A percentile compares a stretch with the other conserved stretches of the same genome.
These are phyloP conservation scores for Neurospora sublineolata DNA, from an alignment of 495 filamentous ascomycete species.

Conservation along the genomic window DNA sequence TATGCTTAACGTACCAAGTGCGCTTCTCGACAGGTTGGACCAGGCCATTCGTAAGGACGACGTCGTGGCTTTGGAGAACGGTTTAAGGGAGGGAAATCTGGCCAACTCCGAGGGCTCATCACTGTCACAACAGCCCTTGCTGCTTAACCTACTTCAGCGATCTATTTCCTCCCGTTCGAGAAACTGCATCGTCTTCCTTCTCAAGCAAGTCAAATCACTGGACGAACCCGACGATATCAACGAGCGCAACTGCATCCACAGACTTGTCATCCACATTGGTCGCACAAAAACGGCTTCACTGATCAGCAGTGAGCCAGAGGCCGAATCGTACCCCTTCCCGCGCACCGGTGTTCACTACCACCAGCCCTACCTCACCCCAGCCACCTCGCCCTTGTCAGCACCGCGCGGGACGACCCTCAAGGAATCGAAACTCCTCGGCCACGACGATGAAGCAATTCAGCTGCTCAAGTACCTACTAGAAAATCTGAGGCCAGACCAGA, in stretches of 20 bases:
- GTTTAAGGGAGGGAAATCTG: constrained; percentile 47
- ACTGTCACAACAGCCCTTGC: constrained; percentile 37
- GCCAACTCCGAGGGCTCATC: constrained; percentile 39
- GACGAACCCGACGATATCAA: constrained; percentile 89
- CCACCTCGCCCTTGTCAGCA: constrained; percentile 49
- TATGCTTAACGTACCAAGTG: constrained; percentile 55
- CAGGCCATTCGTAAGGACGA: constrained; percentile 69
- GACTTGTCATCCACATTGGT: constrained; percentile 81
- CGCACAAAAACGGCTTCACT: constrained; percentile 55
- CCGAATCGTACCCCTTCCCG: constrained; percentile 31
- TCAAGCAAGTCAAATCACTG: constrained; percentile 54
- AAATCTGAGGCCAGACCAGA: constrained; percentile 55
- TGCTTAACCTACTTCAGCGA: constrained; percentile 73
- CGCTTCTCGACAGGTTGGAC: constrained; percentile 61
- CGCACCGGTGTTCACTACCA: constrained; percentile 52
- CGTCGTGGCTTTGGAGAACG: constrained; percentile 42
- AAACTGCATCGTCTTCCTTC: constrained; percentile 53
- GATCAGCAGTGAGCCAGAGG: constrained; percentile 33
- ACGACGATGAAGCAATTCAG: constrained; percentile 62
- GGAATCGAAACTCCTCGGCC: constrained; percentile 47
- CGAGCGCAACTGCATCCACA: constrained; percentile 83
- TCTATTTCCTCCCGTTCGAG: constrained; percentile 62
- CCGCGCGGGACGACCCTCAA: constrained; percentile 28
- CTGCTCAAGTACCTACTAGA: constrained; percentile 66
- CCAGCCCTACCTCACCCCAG: constrained; percentile 49